Evolutionary conservation across 768 basidiomycete species (phyloP).

Genomic region (Lentinus tigrinus): DNA sequence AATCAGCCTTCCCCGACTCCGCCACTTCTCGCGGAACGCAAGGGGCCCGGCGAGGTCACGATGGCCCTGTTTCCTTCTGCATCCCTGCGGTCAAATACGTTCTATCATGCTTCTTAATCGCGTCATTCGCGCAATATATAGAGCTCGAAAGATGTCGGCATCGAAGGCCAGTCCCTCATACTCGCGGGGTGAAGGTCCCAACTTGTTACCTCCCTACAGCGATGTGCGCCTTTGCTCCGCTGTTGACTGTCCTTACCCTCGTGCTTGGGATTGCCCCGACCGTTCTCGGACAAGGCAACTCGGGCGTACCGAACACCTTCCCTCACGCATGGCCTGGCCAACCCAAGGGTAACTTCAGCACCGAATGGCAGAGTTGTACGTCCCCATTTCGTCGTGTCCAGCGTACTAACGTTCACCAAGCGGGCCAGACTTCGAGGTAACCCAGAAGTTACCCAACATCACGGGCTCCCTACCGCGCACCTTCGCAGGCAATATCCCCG

Average conservation of each 20-base stretch:
- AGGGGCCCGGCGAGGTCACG: neutral
- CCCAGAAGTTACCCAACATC: conserved; percentile 27
- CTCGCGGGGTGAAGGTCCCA: too few relatives aligned
- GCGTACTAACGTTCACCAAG: too few relatives aligned
- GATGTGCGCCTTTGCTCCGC: neutral
- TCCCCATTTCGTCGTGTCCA: neutral
- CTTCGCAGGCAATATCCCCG: conserved; percentile 32
- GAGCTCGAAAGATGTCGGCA: neutral
- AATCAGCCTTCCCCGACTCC: neutral
- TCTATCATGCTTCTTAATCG: conserved; percentile 7
- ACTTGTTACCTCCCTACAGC: too few relatives aligned
- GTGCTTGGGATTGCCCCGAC: neutral
- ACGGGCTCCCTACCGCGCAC: conserved; percentile 25
- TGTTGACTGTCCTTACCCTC: neutral
- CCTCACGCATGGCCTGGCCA: conserved; percentile 28
- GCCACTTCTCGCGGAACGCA: neutral
- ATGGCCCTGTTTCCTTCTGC: conserved; percentile 4
- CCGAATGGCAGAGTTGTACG: conserved; percentile 31
- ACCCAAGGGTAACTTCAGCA: conserved; percentile 22
- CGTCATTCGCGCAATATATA: neutral
- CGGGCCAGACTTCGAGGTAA: conserved; percentile 29
- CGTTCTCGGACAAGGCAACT: conserved; percentile 6
- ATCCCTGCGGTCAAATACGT: conserved; percentile 2
- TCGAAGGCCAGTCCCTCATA: neutral
- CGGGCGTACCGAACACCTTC: conserved; percentile 20